A percentile compares a stretch with the other conserved stretches of the same genome.
Conservation (phyloP, 2,329 filamentous ascomycete genomes). For the Monosporascus sp. region DNA sequence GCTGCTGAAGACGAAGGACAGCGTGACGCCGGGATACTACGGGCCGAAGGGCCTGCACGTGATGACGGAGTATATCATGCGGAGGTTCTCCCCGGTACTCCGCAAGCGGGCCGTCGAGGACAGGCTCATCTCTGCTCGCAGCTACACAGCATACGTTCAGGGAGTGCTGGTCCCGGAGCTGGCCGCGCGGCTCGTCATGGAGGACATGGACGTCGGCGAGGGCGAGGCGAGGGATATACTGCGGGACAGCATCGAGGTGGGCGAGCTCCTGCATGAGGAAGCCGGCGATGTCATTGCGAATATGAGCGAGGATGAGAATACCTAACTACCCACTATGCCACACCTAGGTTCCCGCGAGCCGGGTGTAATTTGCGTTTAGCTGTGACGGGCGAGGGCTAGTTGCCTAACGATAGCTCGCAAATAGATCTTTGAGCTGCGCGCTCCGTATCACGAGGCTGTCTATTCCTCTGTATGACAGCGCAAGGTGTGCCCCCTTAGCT, state of each 20-base stretch:
- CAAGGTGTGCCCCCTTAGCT: too few relatives aligned
- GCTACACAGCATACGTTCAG: slow-evolving; percentile 65
- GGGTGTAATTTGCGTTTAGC: too few relatives aligned
- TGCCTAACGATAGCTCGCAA: too few relatives aligned
- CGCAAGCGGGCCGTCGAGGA: slow-evolving; percentile 60
- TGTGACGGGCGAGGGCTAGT: too few relatives aligned
- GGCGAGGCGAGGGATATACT: slow-evolving; percentile 50
- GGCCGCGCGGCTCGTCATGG: slow-evolving; percentile 48
- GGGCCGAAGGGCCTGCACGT: slow-evolving; percentile 66
- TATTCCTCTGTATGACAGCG: too few relatives aligned
- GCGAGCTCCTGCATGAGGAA: slow-evolving; percentile 63
- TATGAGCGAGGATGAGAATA: slow-evolving; percentile 20
- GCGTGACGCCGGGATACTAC: slow-evolving; percentile 74
- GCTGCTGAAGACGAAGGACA: slow-evolving; percentile 52
- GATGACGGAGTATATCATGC: slow-evolving; percentile 67
- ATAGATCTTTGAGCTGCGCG: too few relatives aligned
- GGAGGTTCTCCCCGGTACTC: slow-evolving; percentile 53
- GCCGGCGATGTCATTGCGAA: slow-evolving; percentile 46
- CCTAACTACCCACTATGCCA: not conserved
- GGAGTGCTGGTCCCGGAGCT: slow-evolving; percentile 72
- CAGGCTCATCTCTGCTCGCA: slow-evolving; percentile 59
- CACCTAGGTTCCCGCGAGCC: not conserved
- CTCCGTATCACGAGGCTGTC: too few relatives aligned
- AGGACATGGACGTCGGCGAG: slow-evolving; percentile 45
- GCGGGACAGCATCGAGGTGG: slow-evolving; percentile 61